Evolutionary conservation across 2,329 filamentous ascomycete genomes (phyloP).

Genomic region (Penicillium sp.): DNA sequence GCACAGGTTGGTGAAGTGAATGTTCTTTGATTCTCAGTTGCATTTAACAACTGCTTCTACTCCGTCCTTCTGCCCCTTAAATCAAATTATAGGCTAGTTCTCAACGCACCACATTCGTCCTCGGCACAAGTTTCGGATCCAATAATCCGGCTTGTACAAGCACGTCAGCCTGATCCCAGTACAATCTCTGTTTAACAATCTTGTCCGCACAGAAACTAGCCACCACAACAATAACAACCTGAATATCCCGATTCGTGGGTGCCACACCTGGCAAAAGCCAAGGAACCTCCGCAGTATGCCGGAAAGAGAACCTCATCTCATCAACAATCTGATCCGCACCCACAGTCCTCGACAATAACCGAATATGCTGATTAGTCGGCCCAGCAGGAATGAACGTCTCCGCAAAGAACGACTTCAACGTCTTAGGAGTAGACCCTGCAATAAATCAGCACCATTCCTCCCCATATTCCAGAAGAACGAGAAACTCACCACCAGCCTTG

Average conservation of each 20-base stretch:
- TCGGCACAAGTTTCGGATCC: conserved; percentile 53
- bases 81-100: background rate
- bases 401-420: conserved; percentile 49
- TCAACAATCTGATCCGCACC: conserved; percentile 58
- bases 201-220: conserved; percentile 39
- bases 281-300: conserved; percentile 53
- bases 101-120: conserved; percentile 18
- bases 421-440: conserved; percentile 23
- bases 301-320: conserved; percentile 56
- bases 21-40: conserved; percentile 11
- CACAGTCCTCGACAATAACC: conserved; percentile 55
- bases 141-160: conserved; percentile 59
- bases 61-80: no score
- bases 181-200: conserved; percentile 53
- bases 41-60: no score
- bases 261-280: conserved; percentile 58
- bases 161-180: conserved; percentile 64
- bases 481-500: conserved; percentile 34
- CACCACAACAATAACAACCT: conserved; percentile 53
- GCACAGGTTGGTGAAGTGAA: conserved; percentile 87
- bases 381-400: conserved; percentile 53
- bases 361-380: conserved; percentile 48
- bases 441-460: background rate
- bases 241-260: conserved; percentile 54
- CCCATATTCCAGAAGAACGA: conserved; percentile 10